Evolutionary conservation across 2,329 filamentous ascomycete species (phyloP).

Genomic region (Lasiodiplodia sp.): DNA sequence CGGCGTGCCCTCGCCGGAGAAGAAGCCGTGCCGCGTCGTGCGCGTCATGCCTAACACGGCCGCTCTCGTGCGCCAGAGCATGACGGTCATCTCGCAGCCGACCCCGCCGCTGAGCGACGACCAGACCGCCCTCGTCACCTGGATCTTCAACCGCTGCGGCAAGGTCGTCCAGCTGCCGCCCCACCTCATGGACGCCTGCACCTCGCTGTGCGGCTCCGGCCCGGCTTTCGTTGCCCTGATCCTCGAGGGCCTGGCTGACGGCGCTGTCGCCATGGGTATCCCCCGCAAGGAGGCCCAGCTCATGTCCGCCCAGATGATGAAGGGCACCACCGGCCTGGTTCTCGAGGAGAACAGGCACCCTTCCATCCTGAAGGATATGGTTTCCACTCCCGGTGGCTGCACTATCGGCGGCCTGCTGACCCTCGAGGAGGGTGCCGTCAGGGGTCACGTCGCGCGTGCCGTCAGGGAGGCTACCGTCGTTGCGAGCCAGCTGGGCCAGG

Average conservation of each 20-base stretch:
- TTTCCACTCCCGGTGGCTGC: conserved; percentile 79
- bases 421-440: conserved; percentile 74
- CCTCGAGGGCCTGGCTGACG: conserved; percentile 77
- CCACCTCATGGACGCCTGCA: conserved; percentile 73
- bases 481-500: conserved; percentile 69
- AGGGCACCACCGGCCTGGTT: conserved; percentile 73
- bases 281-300: conserved; percentile 74
- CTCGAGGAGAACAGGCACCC: conserved; percentile 75
- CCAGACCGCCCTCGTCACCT: conserved; percentile 67
- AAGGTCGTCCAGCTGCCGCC: conserved; percentile 73
- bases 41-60: conserved; percentile 88
- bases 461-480: conserved; percentile 75
- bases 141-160: conserved; percentile 80
- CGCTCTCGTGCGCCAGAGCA: conserved; percentile 77
- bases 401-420: conserved; percentile 77
- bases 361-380: conserved; percentile 75
- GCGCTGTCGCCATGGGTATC: conserved; percentile 79
- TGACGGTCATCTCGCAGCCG: conserved; percentile 76
- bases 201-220: conserved; percentile 76
- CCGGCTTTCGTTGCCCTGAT: conserved; percentile 80
- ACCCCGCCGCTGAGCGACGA: conserved; percentile 64
- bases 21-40: conserved; percentile 69
- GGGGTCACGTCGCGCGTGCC: conserved; percentile 71
- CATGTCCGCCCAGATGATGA: conserved; percentile 83
- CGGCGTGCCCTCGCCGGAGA: conserved; percentile 56